Percentiles rank a stretch among this genome's conserved stretches.
These are phyloP conservation scores for Lentinula aciculospora DNA, from an alignment of 768 basidiomycete species.

Conservation along the genomic window DNA sequence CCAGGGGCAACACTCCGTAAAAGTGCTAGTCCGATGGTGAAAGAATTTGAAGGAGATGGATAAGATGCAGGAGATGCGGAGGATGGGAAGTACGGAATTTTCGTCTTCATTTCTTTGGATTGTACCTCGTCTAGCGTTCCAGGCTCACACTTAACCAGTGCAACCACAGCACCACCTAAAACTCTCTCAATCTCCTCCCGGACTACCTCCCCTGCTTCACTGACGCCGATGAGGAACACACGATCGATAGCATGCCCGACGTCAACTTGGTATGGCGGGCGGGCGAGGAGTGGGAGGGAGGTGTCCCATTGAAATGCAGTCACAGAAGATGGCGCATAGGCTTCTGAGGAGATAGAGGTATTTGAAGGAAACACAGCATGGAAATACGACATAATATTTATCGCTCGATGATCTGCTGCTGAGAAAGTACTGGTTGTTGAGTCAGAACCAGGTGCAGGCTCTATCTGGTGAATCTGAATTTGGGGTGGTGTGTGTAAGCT, in stretches of 20 bases:
- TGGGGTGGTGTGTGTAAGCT: background rate
- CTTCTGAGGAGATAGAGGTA: conserved; percentile 11
- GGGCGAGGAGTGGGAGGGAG: conserved; percentile 57
- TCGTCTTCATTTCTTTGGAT: background rate
- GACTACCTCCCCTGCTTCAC: conserved; percentile 70
- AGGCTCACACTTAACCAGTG: conserved; percentile 52
- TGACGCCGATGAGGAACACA: conserved; percentile 57
- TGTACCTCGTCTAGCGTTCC: conserved; percentile 28
- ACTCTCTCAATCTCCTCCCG: conserved; percentile 62
- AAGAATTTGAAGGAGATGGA: conserved; percentile 57
- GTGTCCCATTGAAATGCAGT: conserved; percentile 60
- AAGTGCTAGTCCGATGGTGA: conserved; percentile 72
- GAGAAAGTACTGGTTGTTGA: conserved; percentile 22
- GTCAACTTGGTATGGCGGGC: conserved; percentile 69
- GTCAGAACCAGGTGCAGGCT: background rate
- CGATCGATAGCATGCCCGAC: conserved; percentile 49
- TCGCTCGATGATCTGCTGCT: conserved; percentile 64
- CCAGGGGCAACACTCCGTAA: conserved; percentile 50
- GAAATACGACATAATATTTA: conserved; percentile 76
- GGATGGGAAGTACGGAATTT: conserved; percentile 48
- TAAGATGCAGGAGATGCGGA: conserved; percentile 30
- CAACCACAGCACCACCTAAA: conserved; percentile 79
- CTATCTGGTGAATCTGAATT: background rate
- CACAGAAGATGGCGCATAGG: background rate
- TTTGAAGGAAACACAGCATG: conserved; percentile 40